Conservation (phyloP, 129 eudicot genomes). For the Helianthus tuberosus region DNA sequence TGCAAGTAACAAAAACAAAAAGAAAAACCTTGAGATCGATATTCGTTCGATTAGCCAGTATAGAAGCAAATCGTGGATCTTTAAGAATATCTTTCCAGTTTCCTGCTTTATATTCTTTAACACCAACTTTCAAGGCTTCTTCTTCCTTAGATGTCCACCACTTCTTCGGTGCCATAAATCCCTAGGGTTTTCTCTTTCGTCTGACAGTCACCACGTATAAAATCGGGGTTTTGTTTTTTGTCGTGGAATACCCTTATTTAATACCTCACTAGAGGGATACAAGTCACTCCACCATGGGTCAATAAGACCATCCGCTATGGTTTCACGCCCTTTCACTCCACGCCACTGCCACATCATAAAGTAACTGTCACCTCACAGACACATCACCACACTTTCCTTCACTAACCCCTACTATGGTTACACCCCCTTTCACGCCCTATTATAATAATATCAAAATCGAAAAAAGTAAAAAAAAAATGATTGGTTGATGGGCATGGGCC, state of each 20-base stretch:
- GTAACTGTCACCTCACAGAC: too few relatives aligned
- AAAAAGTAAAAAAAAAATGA: too few relatives aligned
- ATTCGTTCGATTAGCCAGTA: slow-evolving; percentile 32
- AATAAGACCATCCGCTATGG: too few relatives aligned
- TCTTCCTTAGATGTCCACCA: slow-evolving; percentile 45
- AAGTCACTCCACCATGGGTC: slow-evolving; percentile 8
- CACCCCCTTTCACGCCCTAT: too few relatives aligned
- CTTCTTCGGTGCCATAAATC: slow-evolving; percentile 15
- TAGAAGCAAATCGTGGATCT: slow-evolving; percentile 31
- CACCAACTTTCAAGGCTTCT: slow-evolving; percentile 36
- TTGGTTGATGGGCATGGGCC: too few relatives aligned
- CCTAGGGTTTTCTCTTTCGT: neutral
- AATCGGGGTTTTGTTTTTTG: neutral
- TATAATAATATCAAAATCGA: too few relatives aligned
- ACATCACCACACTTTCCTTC: too few relatives aligned
- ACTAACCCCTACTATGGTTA: too few relatives aligned
- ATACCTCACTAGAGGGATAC: neutral
- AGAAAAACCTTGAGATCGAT: slow-evolving; percentile 39
- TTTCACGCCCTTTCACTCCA: too few relatives aligned
- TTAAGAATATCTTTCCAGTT: slow-evolving; percentile 39
- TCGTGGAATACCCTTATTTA: neutral
- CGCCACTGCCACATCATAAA: too few relatives aligned
- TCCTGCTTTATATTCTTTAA: slow-evolving; percentile 36
- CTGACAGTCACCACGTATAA: too few relatives aligned
- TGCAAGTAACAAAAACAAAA: neutral